These are phyloP conservation scores for Teunomyces lycoperdinae DNA, from an alignment of 805 yeast species.

Conservation along the genomic window DNA sequence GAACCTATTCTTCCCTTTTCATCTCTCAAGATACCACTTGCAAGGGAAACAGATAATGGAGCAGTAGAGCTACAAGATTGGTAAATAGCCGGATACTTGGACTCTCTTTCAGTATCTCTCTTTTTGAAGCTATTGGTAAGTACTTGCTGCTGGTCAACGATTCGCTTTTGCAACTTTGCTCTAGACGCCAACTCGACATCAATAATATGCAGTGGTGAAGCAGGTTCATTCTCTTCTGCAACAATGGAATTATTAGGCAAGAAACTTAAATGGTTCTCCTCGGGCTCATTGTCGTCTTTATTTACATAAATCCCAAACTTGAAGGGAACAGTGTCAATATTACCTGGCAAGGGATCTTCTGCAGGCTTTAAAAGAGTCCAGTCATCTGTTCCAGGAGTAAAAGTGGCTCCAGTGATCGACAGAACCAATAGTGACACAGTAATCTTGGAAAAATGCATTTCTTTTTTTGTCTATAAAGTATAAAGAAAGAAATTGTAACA, in stretches of 20 bases:
- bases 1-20: slow-evolving; percentile 33
- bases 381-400: slow-evolving; percentile 28
- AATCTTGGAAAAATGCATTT: background rate
- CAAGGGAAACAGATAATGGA: slow-evolving; percentile 27
- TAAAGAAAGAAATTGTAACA: background rate
- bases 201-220: background rate
- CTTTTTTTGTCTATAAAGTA: background rate
- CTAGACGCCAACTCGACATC: background rate
- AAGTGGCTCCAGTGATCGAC: background rate
- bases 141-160: background rate
- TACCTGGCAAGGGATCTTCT: slow-evolving; percentile 11
- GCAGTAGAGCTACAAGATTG: slow-evolving; percentile 21
- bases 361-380: slow-evolving; percentile 34
- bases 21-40: slow-evolving; percentile 31
- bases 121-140: background rate
- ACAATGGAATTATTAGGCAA: background rate
- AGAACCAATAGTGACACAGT: background rate
- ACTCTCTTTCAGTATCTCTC: background rate
- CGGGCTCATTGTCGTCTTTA: slow-evolving; percentile 10
- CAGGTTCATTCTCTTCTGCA: background rate
- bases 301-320: slow-evolving; percentile 35
- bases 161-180: background rate
- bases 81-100: background rate
- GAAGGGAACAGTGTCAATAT: slow-evolving; percentile 28
- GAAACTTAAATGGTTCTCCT: slow-evolving; percentile 1